phyloP scores from a whole-genome alignment of 139 green algal genomes.

The Yamagishiella unicocca region DNA sequence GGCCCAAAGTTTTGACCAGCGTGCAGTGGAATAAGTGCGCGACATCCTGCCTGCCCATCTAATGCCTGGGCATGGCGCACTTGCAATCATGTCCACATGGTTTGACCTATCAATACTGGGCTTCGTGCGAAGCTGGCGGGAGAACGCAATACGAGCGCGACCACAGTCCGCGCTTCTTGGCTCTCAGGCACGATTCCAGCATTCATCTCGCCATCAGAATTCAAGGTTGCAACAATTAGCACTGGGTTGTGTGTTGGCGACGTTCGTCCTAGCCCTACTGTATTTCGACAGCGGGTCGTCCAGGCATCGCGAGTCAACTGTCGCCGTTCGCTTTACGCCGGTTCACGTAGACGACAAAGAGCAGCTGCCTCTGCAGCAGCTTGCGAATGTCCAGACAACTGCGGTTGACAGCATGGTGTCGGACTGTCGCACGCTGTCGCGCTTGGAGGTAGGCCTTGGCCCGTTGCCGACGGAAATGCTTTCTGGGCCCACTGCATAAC shows the following conservation, averaged over 20 bases:
- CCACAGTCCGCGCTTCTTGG: neutral
- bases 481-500: neutral
- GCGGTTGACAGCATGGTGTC: too few species aligned
- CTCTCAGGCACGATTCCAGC: slow-evolving; percentile 10
- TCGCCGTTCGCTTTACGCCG: neutral
- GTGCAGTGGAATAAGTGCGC: too few species aligned
- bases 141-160: neutral
- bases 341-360: neutral
- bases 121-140: neutral
- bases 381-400: too few species aligned
- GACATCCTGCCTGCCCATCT: too few species aligned
- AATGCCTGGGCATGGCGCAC: slow-evolving; percentile 10
- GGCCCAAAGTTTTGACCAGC: too few species aligned
- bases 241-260: neutral
- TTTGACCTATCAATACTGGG: neutral
- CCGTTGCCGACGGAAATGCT: too few species aligned
- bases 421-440: too few species aligned
- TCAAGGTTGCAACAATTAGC: neutral
- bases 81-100: neutral
- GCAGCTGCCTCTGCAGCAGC: neutral
- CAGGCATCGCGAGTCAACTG: neutral
- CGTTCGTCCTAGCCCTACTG: slow-evolving; percentile 1
- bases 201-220: neutral
- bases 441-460: too few species aligned
- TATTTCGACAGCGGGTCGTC: slow-evolving; percentile 33